Percentiles rank a stretch among this genome's conserved stretches.
Evolutionary conservation across 2,329 filamentous ascomycete genomes (phyloP).

Genomic region (Hymenoscyphus infarciens): DNA sequence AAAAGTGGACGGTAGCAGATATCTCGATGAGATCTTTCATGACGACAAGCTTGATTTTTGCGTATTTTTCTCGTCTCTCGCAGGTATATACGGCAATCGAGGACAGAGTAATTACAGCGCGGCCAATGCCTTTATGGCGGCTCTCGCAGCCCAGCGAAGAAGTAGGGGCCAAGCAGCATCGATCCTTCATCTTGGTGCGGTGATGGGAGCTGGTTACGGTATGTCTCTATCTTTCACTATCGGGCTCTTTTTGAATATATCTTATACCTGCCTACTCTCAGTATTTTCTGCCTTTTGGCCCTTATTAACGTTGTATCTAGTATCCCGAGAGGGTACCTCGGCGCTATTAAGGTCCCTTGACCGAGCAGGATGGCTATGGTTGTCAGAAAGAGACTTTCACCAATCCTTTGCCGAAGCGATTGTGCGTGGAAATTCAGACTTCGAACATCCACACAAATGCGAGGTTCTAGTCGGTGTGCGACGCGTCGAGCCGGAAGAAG

Average conservation of each 20-base stretch:
- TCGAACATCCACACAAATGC: neutral
- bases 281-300: neutral
- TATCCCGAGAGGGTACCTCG: slow-evolving; percentile 3
- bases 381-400: slow-evolving; percentile 39
- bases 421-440: slow-evolving; percentile 25
- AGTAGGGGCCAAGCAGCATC: slow-evolving; percentile 3
- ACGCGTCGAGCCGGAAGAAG: slow-evolving; percentile 1
- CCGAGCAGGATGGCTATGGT: neutral
- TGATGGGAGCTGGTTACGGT: slow-evolving; percentile 6
- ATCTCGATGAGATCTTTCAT: slow-evolving; percentile 15
- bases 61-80: slow-evolving; percentile 9
- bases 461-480: slow-evolving; percentile 3
- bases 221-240: neutral
- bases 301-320: neutral
- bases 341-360: neutral
- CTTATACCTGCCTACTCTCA: too few species aligned
- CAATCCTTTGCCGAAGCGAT: slow-evolving; percentile 42
- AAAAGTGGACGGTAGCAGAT: slow-evolving; percentile 18
- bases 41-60: slow-evolving; percentile 30
- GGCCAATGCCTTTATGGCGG: slow-evolving; percentile 32
- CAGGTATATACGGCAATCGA: slow-evolving; percentile 24
- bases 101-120: slow-evolving; percentile 30
- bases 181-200: slow-evolving; percentile 5
- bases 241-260: neutral
- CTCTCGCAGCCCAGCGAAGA: slow-evolving; percentile 11